phyloP scores from a whole-genome alignment of 768 basidiomycete genomes.

The Tremella mesenterica region DNA sequence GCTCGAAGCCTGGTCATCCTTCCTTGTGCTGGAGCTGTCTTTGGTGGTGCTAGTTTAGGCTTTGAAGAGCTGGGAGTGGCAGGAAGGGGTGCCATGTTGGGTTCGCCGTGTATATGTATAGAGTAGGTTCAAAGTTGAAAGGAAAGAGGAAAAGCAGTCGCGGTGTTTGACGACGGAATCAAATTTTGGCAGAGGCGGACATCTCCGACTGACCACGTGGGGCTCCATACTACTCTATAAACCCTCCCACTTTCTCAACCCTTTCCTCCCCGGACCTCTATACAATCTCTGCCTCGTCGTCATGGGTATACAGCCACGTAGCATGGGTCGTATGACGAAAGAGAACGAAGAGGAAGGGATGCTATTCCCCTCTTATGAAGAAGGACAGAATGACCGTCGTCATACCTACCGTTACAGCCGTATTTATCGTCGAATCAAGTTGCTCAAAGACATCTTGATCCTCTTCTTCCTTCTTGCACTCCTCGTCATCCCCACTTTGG shows the following conservation, averaged over 20 bases:
- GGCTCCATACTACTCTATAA: too few relatives aligned
- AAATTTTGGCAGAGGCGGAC: background rate
- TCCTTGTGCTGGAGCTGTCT: background rate
- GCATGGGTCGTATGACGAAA: background rate
- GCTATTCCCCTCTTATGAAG: background rate
- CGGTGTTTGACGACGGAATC: constrained; percentile 5
- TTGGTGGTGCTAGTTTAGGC: background rate
- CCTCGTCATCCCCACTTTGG: background rate
- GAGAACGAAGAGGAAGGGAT: background rate
- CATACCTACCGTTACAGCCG: background rate
- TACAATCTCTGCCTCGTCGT: background rate
- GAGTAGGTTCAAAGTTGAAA: background rate
- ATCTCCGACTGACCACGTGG: background rate
- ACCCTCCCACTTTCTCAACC: too few relatives aligned
- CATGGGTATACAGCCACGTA: background rate
- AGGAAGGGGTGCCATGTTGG: background rate
- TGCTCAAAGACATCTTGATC: background rate
- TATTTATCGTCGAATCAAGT: background rate
- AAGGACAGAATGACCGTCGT: background rate
- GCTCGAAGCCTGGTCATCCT: constrained; percentile 1
- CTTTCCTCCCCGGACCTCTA: background rate
- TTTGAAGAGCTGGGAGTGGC: background rate
- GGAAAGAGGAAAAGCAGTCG: constrained; percentile 3
- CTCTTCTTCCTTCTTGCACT: constrained; percentile 3
- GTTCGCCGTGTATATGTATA: background rate